Evolutionary conservation across 345 rosid genomes (phyloP).

Genomic region (Combretum micranthum): DNA sequence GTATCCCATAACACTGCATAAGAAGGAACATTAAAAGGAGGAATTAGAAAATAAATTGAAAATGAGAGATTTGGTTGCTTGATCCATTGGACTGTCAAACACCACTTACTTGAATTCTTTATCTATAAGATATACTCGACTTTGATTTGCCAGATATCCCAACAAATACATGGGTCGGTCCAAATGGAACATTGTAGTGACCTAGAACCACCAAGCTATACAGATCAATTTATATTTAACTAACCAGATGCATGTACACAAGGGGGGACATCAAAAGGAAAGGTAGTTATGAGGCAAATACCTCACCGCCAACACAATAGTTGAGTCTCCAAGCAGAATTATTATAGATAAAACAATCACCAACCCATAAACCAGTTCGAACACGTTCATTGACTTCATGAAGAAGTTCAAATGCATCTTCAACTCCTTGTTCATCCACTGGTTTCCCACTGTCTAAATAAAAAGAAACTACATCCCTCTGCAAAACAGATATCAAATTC

Average conservation of each 20-base stretch:
- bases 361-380: slow-evolving; percentile 99
- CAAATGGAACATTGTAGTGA: slow-evolving; percentile 97
- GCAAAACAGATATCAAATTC: slow-evolving; percentile 25
- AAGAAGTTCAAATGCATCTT: slow-evolving; percentile 98
- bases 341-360: slow-evolving; percentile 98
- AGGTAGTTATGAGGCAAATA: slow-evolving; percentile 20
- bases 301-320: slow-evolving; percentile 99
- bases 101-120: slow-evolving; percentile 91
- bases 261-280: slow-evolving; percentile 6
- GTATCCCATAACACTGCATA: slow-evolving; percentile 41
- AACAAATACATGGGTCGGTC: slow-evolving; percentile 99
- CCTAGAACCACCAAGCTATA: slow-evolving; percentile 28
- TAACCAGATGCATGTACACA: not conserved
- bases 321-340: slow-evolving; percentile 98
- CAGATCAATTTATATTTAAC: too few relatives aligned
- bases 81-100: not conserved
- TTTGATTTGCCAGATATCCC: slow-evolving; percentile 96
- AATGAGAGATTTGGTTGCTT: too few relatives aligned
- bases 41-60: not conserved
- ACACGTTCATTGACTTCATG: slow-evolving; percentile 98
- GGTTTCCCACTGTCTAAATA: slow-evolving; percentile 84
- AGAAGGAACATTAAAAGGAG: not conserved
- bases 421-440: slow-evolving; percentile 96
- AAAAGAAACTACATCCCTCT: slow-evolving; percentile 86
- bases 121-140: slow-evolving; percentile 95